Evolutionary conservation across 129 eudicot species (phyloP), one percentile per base, ranked within the genome.

Genomic region (Smallanthus sonchifolius): DNA sequence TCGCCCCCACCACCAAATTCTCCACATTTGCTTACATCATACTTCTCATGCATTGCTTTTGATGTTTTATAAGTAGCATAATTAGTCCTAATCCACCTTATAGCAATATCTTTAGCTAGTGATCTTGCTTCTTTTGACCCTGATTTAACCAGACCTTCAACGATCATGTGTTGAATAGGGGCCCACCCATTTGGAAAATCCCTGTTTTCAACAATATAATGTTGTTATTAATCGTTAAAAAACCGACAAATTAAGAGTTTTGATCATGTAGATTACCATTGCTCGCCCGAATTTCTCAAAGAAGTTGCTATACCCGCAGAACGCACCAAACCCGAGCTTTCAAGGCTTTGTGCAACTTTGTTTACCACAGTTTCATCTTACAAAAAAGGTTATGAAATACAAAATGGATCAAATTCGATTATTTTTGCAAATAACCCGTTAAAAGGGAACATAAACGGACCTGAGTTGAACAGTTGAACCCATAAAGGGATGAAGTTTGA

Each of bases 111-210:
- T 82, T 91, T 70, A 0, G 97, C 99, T 69, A 94, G 32, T 2
- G 65, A 72, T 67, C 81, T 68, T 0, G 91, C 93, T 67, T 82
- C 83, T 68, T 86, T 67, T 2, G 93, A 83, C 32, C 87, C 84
- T 0, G 96, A 94, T 48, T 78, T 83, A 16, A 81, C 84, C 14
- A 94, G 83, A 19, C 97, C 99, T 52, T 94, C 96, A 42, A 86
- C 90, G 9, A 94, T 94, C 84, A 91, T 86, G 87, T 94, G 93
- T 78, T 94, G 99, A 40, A 91, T 34, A 0, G 99, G 97, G 0
- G 97, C 96, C 99, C 99, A 94, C 49, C 99, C 99, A 67, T 94
- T 94, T 2, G 99, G 99, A 86, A 83, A 88, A 72, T 94, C 99
- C 99, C 99, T 94, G 79, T 82, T 75, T 43, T 28, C 17, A 39